phyloP scores from a whole-genome alignment of 768 basidiomycete species.

The Suillus subalutaceus region DNA sequence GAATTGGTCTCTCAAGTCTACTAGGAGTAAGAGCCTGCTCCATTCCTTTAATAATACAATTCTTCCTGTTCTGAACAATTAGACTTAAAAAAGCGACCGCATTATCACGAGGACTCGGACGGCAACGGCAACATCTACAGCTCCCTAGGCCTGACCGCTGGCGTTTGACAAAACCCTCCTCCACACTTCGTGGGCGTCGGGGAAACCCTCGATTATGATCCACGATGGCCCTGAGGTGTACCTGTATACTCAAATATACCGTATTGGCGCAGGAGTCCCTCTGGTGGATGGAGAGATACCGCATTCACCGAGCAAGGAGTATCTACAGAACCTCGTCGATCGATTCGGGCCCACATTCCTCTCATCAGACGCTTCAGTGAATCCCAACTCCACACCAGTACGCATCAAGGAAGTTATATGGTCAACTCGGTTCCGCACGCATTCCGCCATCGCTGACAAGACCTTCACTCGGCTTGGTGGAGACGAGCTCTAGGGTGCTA shows the following conservation, averaged over 20 bases:
- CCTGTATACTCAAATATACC: constrained; percentile 30
- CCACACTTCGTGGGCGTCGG: no score
- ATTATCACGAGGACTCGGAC: no score
- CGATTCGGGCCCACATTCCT: constrained; percentile 39
- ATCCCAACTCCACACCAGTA: constrained; percentile 31
- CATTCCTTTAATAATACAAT: no score
- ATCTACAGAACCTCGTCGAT: constrained; percentile 46
- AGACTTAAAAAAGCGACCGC: no score
- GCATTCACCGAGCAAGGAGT: constrained; percentile 39
- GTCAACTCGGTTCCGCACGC: constrained; percentile 50
- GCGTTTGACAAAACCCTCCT: no score
- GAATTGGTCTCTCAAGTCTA: no score
- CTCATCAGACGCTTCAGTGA: constrained; percentile 39
- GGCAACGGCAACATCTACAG: no score
- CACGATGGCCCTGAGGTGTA: no score
- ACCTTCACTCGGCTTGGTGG: constrained; percentile 36
- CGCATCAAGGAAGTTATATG: constrained; percentile 42
- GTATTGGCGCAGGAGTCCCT: constrained; percentile 46
- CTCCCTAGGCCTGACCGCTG: no score
- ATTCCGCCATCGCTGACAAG: constrained; percentile 44
- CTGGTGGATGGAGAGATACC: constrained; percentile 38
- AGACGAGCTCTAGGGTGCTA: background rate
- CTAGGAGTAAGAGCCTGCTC: no score
- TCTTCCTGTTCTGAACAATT: no score
- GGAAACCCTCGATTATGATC: no score